Evolutionary conservation across 1,284 basidiomycete species (phyloP).

Genomic region (Fomitopsis pinicola): DNA sequence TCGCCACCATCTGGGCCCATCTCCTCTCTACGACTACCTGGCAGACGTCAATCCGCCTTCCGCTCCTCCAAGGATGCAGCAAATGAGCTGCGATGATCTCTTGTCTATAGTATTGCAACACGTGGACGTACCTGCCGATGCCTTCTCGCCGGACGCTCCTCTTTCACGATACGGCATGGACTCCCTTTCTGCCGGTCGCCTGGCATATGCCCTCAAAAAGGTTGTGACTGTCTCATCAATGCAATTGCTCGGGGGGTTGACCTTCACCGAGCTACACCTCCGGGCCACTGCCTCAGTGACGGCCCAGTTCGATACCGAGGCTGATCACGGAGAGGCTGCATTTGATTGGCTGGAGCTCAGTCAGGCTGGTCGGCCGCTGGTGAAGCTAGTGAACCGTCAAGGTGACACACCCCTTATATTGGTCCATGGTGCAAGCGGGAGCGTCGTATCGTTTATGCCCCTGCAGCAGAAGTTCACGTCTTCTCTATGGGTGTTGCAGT

Average conservation of each 20-base stretch:
- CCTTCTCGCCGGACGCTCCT: conserved; percentile 32
- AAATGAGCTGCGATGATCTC: not conserved
- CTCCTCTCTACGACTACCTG: not conserved
- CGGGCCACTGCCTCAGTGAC: too few relatives aligned
- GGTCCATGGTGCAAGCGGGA: conserved; percentile 1
- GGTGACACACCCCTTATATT: not conserved
- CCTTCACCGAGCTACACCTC: not conserved
- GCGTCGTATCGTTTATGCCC: not conserved
- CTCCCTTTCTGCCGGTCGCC: conserved; percentile 30
- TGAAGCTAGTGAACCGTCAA: not conserved
- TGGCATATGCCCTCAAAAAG: conserved; percentile 27
- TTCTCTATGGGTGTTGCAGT: not conserved
- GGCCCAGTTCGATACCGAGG: too few relatives aligned
- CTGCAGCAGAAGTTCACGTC: not conserved
- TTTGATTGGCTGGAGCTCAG: not conserved
- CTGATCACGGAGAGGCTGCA: not conserved
- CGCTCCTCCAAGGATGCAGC: too few relatives aligned
- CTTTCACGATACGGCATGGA: conserved; percentile 36
- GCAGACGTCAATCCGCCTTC: not conserved
- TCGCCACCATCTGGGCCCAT: not conserved
- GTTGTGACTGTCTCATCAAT: conserved; percentile 28
- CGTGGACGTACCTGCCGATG: conserved; percentile 25
- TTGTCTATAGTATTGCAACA: conserved; percentile 12
- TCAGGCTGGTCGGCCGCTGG: not conserved
- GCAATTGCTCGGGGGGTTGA: conserved; percentile 30